Evolutionary conservation across 1,284 basidiomycete species (phyloP), one percentile per base, ranked within the genome.

Genomic region (Irpex rosettiformis): DNA sequence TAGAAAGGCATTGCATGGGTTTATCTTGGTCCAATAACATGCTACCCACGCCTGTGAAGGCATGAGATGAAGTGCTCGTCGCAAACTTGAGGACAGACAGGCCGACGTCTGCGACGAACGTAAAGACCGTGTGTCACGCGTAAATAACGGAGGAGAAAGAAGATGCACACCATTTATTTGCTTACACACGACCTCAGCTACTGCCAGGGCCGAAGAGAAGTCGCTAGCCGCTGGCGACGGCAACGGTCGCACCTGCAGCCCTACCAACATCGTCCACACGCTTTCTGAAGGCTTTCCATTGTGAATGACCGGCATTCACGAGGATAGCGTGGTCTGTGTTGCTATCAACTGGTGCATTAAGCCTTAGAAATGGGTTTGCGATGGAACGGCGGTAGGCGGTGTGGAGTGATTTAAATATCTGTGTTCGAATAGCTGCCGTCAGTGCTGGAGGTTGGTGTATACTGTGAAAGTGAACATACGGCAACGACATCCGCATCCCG

Each of bases 341-440:
- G 2, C 73, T 69, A 52, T 84, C 85, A 8, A 72, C 69, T 1
- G 78, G 71, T 22, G 77, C 70, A 60, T 84, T 78, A 21, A 89
- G 75, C 60, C 79, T 84, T 56, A 92, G 75, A 71, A 93, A 92
- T 1, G 90, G 91, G 66, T 93, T 93, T 45, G 88, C 85, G 52
- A 89, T 80, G 16, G 90, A 81, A 25, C 81, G 79, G 62, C 89
- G 89, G 70, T 92, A 91, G 0, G 89, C 89, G 76, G 88, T 87
- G 66, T 93, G 91, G 54, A 93, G 71, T 2, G 91, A 88, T 68
- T 86, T 89, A 77, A 91, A 92, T 18, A 89, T 83, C 90, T 92
- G n/a, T 29, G 21, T 29, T 3, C 6, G 29, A 28, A 21, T 16
- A 27, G 30, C 18, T n/a, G n/a, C 7, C 10, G 29, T 16, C 43